Base-by-base conservation (phyloP, 768 basidiomycete genomes). In the Phlebiopsis gigantea region DNA sequence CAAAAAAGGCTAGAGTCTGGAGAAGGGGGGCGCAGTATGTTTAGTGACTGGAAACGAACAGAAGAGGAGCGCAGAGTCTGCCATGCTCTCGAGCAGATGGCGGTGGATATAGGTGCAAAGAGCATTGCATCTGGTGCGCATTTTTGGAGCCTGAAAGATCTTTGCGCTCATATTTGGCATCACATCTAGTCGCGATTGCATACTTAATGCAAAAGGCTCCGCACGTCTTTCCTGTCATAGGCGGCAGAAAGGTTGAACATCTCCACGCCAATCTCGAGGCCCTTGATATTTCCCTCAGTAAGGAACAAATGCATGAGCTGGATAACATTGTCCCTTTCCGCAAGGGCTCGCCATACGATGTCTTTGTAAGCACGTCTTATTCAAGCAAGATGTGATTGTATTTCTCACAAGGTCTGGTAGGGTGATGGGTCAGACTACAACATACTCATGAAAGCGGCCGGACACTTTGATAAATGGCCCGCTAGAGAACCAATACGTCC, bases 161-260 rank as follows among this genome's bases (percentile, higher is more conserved):
- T 22, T 12, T 4, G n/a, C 5, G 25, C 48, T 14, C 19, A 15
- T 3, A 26, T 8, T n/a, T 26, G 19, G 26, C 14, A 15, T 4
- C 4, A 22, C n/a, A n/a, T 24, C 22, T 42, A 77, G 78, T 81
- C 4, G 79, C 79, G 7, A 77, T 83, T 57, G 79, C 79, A 14
- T 82, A 81, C 57, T 67, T 83, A 8, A 68, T 83, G 68, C 77
- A 81, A 43, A 84, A 82, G 65, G 71, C 76, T 4, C 75, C 77
- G 0, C 79, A 72, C 53, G 78, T 80, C 0, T 81, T 82, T 67
- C 79, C 79, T 0, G 71, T 81, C 56, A 65, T 81, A 25, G 79
- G 80, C 4, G 76, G 79, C 0, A 71, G 79, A 48, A 84, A 81
- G 61, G 66, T 80, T 41, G 79, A 80, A 63, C 78, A 83, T 31